These are phyloP conservation scores for Sarocladium strictum DNA, from an alignment of 2,329 filamentous ascomycete species.

Conservation along the genomic window DNA sequence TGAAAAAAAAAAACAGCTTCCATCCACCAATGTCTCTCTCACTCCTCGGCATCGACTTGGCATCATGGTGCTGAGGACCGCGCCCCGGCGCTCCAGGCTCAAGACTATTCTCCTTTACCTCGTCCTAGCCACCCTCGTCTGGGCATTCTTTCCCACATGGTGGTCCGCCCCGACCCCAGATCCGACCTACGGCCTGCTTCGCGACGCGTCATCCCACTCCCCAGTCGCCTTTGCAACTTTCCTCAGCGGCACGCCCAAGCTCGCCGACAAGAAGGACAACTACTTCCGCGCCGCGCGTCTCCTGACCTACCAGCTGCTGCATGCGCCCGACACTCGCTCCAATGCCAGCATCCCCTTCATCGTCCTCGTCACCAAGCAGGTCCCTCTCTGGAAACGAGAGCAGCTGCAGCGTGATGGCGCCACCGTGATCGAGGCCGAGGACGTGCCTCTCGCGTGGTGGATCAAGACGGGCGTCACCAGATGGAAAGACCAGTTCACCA, in stretches of 20 bases:
- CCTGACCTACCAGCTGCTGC: conserved; percentile 34
- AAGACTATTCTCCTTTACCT: neutral
- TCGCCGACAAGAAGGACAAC: conserved; percentile 5
- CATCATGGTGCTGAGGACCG: neutral
- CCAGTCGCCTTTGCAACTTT: conserved; percentile 3
- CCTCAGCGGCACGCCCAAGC: neutral
- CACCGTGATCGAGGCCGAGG: conserved; percentile 27
- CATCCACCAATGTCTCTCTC: neutral
- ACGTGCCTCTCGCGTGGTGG: conserved; percentile 22
- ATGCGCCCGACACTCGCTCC: conserved; percentile 27
- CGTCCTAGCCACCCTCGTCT: neutral
- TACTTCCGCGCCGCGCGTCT: conserved; percentile 33
- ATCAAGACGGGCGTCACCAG: conserved; percentile 28
- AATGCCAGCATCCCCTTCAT: conserved; percentile 20
- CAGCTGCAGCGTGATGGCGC: conserved; percentile 32
- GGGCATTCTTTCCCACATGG: neutral
- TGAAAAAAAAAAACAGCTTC: too few species aligned
- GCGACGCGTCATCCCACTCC: neutral
- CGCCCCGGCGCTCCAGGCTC: neutral
- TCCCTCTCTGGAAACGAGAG: conserved; percentile 23
- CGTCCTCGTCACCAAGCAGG: conserved; percentile 27
- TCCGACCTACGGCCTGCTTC: neutral
- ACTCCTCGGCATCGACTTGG: neutral
- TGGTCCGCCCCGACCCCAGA: neutral
- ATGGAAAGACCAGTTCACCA: conserved; percentile 37